Conservation (phyloP, 1,284 basidiomycete species). For the Irpex rosettiformis region DNA sequence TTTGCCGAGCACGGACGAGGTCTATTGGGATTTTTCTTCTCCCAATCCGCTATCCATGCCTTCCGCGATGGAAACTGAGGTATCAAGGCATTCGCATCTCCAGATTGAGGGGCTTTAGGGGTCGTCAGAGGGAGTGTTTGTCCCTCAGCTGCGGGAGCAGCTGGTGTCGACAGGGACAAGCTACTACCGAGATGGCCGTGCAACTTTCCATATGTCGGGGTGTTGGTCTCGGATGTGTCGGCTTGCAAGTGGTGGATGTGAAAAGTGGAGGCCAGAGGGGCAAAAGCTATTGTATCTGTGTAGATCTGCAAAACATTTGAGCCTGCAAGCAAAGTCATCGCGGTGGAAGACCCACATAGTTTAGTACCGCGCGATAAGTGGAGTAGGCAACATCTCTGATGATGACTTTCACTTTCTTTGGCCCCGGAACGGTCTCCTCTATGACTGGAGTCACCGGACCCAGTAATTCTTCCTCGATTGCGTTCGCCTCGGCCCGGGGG, state of each 20-base stretch:
- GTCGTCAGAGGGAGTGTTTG: conserved; percentile 28
- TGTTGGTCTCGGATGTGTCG: conserved; percentile 26
- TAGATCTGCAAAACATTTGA: conserved; percentile 56
- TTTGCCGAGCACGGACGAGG: conserved; percentile 86
- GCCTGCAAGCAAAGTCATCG: background rate
- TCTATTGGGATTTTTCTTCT: conserved; percentile 49
- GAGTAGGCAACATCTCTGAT: conserved; percentile 78
- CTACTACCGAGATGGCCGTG: background rate
- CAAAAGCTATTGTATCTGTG: conserved; percentile 81
- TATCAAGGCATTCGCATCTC: conserved; percentile 15
- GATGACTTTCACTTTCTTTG: conserved; percentile 57
- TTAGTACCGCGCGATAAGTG: conserved; percentile 81
- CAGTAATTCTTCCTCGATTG: background rate
- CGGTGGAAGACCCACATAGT: conserved; percentile 57
- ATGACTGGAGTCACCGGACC: background rate
- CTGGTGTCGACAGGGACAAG: conserved; percentile 15
- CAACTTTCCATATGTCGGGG: conserved; percentile 14
- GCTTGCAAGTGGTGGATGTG: conserved; percentile 27
- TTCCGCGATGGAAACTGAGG: conserved; percentile 40
- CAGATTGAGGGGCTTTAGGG: conserved; percentile 15
- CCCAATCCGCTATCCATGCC: conserved; percentile 70
- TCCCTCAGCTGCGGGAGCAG: conserved; percentile 28
- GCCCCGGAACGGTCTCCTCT: conserved; percentile 25
- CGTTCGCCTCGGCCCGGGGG: background rate
- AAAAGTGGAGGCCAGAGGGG: conserved; percentile 76